phyloP scores from a whole-genome alignment of 139 green algal genomes.

The Chlorella sp. region DNA sequence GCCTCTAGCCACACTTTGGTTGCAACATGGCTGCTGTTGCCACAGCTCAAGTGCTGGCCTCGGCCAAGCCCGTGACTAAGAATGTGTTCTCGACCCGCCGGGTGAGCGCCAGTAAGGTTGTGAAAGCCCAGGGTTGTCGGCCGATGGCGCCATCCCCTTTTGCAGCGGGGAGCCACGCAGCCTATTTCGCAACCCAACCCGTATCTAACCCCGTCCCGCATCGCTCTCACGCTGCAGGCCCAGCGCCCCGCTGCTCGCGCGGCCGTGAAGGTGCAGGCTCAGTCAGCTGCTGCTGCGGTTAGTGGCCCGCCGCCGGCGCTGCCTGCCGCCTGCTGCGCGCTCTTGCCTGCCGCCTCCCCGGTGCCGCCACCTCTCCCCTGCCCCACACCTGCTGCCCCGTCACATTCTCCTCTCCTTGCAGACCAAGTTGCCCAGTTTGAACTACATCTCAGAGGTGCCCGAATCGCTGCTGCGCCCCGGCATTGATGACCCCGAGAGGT shows the following conservation, averaged over 20 bases:
- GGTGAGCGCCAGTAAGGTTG: not conserved
- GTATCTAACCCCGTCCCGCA: not conserved
- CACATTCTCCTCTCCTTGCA: not conserved
- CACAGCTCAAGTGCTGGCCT: not conserved
- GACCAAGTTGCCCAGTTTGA: not conserved
- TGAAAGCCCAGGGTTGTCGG: too few relatives aligned
- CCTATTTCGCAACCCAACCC: not conserved
- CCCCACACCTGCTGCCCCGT: not conserved
- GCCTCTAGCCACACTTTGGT: not conserved
- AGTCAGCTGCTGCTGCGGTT: not conserved
- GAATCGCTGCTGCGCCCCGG: constrained; percentile 62
- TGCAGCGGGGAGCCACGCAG: not conserved
- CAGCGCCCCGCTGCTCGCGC: constrained; percentile 1
- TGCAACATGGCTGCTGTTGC: constrained; percentile 8
- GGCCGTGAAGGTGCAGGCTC: not conserved
- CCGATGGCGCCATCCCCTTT: not conserved
- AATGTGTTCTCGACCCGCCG: constrained; percentile 1
- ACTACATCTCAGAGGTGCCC: constrained; percentile 49
- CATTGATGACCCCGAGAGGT: constrained; percentile 67
- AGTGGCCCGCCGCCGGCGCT: not conserved
- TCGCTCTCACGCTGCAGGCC: not conserved
- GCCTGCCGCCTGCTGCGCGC: not conserved
- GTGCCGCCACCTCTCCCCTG: not conserved
- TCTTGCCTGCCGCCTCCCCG: not conserved
- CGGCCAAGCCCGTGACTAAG: not conserved